Evolutionary conservation across 371 early-diverging fungal genomes (phyloP).

Genomic region (Furculomyces boomerangus): DNA sequence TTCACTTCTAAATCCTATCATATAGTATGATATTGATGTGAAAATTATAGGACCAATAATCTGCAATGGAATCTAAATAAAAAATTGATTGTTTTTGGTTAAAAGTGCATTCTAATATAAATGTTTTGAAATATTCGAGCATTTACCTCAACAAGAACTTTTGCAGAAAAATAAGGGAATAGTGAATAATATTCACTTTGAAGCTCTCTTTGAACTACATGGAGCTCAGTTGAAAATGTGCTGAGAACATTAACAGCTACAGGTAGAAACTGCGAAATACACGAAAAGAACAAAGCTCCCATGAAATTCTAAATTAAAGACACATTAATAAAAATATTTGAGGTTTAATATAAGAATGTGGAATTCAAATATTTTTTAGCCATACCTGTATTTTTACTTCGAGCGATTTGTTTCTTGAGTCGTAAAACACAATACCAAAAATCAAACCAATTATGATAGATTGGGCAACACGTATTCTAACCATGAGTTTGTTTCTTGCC

Average conservation of each 20-base stretch:
- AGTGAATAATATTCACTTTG: slow-evolving; percentile 36
- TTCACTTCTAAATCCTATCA: slow-evolving; percentile 29
- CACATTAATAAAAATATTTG: not conserved
- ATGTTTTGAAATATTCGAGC: no score
- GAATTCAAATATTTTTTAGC: not conserved
- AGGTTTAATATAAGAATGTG: not conserved
- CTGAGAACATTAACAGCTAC: slow-evolving; percentile 28
- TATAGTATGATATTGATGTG: slow-evolving; percentile 29
- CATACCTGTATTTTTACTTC: slow-evolving; percentile 6
- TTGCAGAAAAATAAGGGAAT: slow-evolving; percentile 32
- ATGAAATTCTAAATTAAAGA: slow-evolving; percentile 28
- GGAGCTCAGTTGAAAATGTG: slow-evolving; percentile 31
- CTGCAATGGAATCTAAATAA: slow-evolving; percentile 24
- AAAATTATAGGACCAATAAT: slow-evolving; percentile 27
- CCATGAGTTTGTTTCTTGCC: slow-evolving; percentile 19
- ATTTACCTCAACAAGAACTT: slow-evolving; percentile 26
- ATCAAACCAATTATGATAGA: slow-evolving; percentile 18
- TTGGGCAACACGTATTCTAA: slow-evolving; percentile 18
- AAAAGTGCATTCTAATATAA: not conserved
- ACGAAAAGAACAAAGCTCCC: slow-evolving; percentile 39
- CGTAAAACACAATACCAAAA: slow-evolving; percentile 23
- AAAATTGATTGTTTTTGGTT: slow-evolving; percentile 2
- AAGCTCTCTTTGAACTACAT: slow-evolving; percentile 38
- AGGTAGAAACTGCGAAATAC: slow-evolving; percentile 25
- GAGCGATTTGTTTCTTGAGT: slow-evolving; percentile 8